Base-by-base conservation (phyloP, 192 early-diverging fungal species). In the Mycoemilia scoparia region DNA sequence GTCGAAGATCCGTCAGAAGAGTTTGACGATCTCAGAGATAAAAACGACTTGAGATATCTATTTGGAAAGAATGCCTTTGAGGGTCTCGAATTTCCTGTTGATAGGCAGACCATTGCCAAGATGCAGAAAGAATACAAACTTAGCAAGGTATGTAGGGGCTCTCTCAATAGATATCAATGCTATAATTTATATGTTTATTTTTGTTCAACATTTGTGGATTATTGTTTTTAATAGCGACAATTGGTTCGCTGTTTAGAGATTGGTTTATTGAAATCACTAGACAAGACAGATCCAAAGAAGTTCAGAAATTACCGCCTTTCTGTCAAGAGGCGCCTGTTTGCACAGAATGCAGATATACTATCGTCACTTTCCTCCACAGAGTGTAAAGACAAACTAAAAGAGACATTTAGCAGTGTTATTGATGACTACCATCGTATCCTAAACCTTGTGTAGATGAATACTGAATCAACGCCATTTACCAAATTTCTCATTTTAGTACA, bases 1-100 rank as follows among this genome's bases (percentile, higher is more conserved):
- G 91, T 96, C 7, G 91, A 96, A 51, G 87, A 92, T 48, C 87
- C 88, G 3, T 91, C 84, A 46, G 87, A 92, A 34, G 70, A 62
- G 0, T 96, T 92, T 46, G 64, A 64, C 33, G 79, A 81, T 39
- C 49, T 96, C 51, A 71, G 91, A 3, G 91, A 96, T 37, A 69
- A 71, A 41, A 76, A 74, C 46, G 91, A 92, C 46, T 52, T 88
- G 52, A 54, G 61, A 17, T 53, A 54, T 15, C 57, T 96, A 28
- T 39, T 70, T 5, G 38, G 64, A 1, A 51, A 64, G 6, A 51
- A 59, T 4, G 70, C 63, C 2, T 77, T 83, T 30, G 67, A 69
- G 16, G 63, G 64, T 4, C 32, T 89, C 4, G 29, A 50, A 17
- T 60, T 69, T 5, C 79, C 82, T 4, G 67, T 96, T 3, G 36